Percentiles rank a stretch among this genome's conserved stretches.
Conservation (phyloP, 441 rosid genomes). For the Gossypium trilobum region DNA sequence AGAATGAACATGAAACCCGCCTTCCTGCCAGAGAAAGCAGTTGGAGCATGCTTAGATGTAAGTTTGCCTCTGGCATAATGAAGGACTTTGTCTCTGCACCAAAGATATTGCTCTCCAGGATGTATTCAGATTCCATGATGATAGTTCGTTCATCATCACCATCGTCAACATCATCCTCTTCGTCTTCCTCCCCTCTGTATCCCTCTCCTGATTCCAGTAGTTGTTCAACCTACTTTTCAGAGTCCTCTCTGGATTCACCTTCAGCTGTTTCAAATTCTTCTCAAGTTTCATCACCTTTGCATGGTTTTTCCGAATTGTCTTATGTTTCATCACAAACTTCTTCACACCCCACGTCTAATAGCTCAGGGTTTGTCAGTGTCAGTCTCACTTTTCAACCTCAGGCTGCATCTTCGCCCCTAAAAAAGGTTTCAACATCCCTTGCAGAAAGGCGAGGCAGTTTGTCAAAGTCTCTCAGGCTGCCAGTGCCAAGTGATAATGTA, state of each 20-base stretch:
- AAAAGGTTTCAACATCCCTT: constrained; percentile 52
- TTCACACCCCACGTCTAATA: constrained; percentile 27
- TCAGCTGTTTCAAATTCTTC: constrained; percentile 42
- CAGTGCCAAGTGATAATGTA: constrained; percentile 38
- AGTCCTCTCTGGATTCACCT: constrained; percentile 61
- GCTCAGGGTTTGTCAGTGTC: constrained; percentile 27
- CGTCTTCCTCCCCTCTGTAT: constrained; percentile 64
- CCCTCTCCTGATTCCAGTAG: constrained; percentile 70
- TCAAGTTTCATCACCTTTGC: constrained; percentile 42
- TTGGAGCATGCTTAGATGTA: constrained; percentile 75
- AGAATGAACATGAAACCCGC: constrained; percentile 72
- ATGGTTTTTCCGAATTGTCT: constrained; percentile 57
- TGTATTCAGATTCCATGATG: constrained; percentile 90
- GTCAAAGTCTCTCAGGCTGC: constrained; percentile 63
- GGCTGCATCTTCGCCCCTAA: constrained; percentile 29
- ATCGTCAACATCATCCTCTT: constrained; percentile 34
- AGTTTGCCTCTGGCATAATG: constrained; percentile 66
- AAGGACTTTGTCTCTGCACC: constrained; percentile 65
- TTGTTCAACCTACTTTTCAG: constrained; percentile 46
- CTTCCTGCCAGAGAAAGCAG: constrained; percentile 86
- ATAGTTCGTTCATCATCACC: constrained; percentile 61
- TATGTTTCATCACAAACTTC: constrained; percentile 35
- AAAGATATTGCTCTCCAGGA: constrained; percentile 59
- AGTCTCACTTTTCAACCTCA: constrained; percentile 28
- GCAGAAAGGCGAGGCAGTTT: constrained; percentile 77